Percentiles rank a stretch among this genome's conserved stretches.
These are phyloP conservation scores for Cyberlindnera euphorbiae DNA, from an alignment of 805 yeast genomes.

Conservation along the genomic window DNA sequence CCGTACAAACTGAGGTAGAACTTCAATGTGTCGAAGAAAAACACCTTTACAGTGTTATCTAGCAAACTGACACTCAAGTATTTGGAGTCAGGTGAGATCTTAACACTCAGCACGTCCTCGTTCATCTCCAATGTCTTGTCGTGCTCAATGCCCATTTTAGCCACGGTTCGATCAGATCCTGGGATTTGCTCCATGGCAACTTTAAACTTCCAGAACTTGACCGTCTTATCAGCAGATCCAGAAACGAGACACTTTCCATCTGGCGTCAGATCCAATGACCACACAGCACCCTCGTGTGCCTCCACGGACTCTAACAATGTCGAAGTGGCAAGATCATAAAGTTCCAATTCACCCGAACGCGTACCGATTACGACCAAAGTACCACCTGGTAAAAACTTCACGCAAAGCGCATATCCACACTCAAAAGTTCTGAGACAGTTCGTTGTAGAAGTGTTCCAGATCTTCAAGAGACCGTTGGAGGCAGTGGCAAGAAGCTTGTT, in stretches of 20 bases:
- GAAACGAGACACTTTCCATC: slow-evolving; percentile 85
- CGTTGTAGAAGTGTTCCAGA: slow-evolving; percentile 76
- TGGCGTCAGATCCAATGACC: slow-evolving; percentile 83
- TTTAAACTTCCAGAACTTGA: slow-evolving; percentile 84
- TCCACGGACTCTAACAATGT: slow-evolving; percentile 64
- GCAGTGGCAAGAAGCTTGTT: slow-evolving; percentile 81
- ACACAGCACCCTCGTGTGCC: slow-evolving; percentile 80
- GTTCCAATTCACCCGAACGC: slow-evolving; percentile 76
- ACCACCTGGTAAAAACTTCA: slow-evolving; percentile 88
- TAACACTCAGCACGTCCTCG: slow-evolving; percentile 81
- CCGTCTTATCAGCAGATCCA: slow-evolving; percentile 89
- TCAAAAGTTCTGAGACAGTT: slow-evolving; percentile 83
- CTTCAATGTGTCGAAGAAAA: slow-evolving; percentile 81
- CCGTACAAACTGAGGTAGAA: slow-evolving; percentile 89
- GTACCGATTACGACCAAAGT: slow-evolving; percentile 82
- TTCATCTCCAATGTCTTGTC: slow-evolving; percentile 76
- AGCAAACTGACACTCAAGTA: slow-evolving; percentile 77
- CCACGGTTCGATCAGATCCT: slow-evolving; percentile 50
- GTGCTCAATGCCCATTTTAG: slow-evolving; percentile 60
- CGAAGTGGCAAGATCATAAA: slow-evolving; percentile 84
- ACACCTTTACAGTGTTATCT: slow-evolving; percentile 94
- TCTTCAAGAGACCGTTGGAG: slow-evolving; percentile 80
- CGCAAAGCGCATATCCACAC: slow-evolving; percentile 79
- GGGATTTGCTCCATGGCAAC: slow-evolving; percentile 64
- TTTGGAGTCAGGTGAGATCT: slow-evolving; percentile 73